Base-by-base conservation (phyloP, 192 early-diverging fungal genomes). In the Gigaspora rosea region DNA sequence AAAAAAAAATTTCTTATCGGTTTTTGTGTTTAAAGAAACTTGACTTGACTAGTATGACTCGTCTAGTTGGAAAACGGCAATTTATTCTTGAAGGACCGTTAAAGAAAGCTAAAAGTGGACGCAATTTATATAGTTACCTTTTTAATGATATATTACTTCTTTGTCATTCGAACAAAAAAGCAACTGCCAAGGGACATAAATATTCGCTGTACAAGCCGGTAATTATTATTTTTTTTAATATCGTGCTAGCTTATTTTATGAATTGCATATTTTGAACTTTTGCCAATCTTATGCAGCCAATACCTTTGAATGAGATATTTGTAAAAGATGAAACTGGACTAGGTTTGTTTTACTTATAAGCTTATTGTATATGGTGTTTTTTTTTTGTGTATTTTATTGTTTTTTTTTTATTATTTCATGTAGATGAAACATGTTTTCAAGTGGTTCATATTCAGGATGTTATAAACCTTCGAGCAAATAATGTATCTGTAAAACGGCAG, bases 71-170 rank as follows among this genome's bases (percentile, higher is more conserved):
- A 5, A 77, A 78, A 10, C 82, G 94, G 50, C 81, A 86, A 66
- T 90, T 92, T 66, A 80, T 95, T 11, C 86, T 90, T 71, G 92
- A 95, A 57, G 93, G 94, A 47, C 68, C 78, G 27, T 80, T 95
- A 10, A 77, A 84, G 18, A 95, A 95, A 78, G 85, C 87, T 16
- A 95, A 95, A 66, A 93, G 92, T 73, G 92, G 92, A 13, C 83
- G 93, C 36, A 93, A 92, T 72, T 82, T 95, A 2, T 86, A 91
- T 76, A 91, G 77, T 32, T 91, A 86, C 76, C 78, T 94, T 46
- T 94, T 92, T 81, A 93, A 89, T 75, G 93, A 94, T 78, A 79
- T 94, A 73, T 75, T 94, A 10, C 75, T 94, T 48, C 84, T 95
- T 18, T 7, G 36, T 6, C 48, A 75, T 64, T 46, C 41, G 15